Evolutionary conservation across 805 yeast species (phyloP).

Genomic region (Ogataea allantospora): DNA sequence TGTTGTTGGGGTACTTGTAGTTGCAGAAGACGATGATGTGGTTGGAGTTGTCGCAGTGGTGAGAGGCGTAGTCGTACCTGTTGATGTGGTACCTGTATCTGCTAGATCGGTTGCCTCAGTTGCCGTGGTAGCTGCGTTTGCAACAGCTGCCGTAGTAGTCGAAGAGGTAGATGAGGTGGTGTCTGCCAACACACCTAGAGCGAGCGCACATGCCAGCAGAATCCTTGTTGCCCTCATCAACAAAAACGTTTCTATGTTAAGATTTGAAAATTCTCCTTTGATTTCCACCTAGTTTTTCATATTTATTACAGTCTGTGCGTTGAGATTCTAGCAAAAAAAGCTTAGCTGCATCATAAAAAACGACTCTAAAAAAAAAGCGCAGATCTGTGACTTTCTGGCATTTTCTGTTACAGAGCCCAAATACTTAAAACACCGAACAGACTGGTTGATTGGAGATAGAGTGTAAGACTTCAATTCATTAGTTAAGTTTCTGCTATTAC

Average conservation of each 20-base stretch:
- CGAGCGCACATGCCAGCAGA: constrained; percentile 1
- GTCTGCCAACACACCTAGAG: constrained; percentile 29
- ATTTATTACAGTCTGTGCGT: too few relatives aligned
- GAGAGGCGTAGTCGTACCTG: constrained; percentile 12
- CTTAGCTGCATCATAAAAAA: too few relatives aligned
- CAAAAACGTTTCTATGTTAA: neutral
- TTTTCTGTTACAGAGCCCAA: too few relatives aligned
- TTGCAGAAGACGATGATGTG: constrained; percentile 7
- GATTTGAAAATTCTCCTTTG: constrained; percentile 2
- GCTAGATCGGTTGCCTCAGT: constrained; percentile 5
- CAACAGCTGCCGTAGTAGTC: constrained; percentile 33
- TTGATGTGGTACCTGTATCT: constrained; percentile 7
- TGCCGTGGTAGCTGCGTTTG: constrained; percentile 13
- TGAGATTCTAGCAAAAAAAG: too few relatives aligned
- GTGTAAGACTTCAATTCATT: too few relatives aligned
- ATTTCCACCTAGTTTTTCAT: too few relatives aligned
- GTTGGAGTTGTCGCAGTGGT: constrained; percentile 5
- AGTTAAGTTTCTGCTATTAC: too few relatives aligned
- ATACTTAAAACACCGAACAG: too few relatives aligned
- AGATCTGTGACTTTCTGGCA: too few relatives aligned
- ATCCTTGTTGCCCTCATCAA: constrained; percentile 4
- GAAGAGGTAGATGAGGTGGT: constrained; percentile 37
- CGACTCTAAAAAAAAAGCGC: too few relatives aligned
- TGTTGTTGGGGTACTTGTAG: constrained; percentile 9
- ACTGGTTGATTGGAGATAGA: too few relatives aligned